Evolutionary conservation across 2,329 filamentous ascomycete genomes (phyloP).

Genomic region (Helminthosporium solani): DNA sequence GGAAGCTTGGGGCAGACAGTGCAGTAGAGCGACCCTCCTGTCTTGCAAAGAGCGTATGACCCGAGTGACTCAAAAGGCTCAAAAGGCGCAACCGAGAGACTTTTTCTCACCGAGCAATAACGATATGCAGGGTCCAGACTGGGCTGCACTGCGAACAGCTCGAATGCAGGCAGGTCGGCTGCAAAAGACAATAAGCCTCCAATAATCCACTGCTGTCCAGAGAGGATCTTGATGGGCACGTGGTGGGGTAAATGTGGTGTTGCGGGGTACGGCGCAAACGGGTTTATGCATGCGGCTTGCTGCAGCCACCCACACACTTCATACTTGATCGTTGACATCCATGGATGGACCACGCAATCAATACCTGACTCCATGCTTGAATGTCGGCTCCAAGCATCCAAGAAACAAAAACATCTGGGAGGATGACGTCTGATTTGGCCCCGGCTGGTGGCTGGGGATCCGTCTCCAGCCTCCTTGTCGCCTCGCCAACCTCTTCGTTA

Average conservation of each 20-base stretch:
- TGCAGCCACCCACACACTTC: not conserved
- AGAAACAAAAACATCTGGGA: not conserved
- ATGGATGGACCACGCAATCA: conserved; percentile 12
- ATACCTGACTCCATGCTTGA: not conserved
- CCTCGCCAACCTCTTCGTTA: conserved; percentile 36
- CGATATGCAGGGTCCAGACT: conserved; percentile 22
- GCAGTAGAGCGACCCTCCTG: conserved; percentile 5
- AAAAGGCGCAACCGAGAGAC: conserved; percentile 12
- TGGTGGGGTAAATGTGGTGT: conserved; percentile 23
- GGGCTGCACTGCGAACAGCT: conserved; percentile 12
- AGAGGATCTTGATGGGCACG: conserved; percentile 2
- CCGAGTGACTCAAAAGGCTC: conserved; percentile 20
- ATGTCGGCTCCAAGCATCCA: not conserved
- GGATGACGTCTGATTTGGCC: conserved; percentile 9
- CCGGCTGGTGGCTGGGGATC: conserved; percentile 27
- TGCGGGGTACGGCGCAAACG: conserved; percentile 20
- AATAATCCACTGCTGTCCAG: conserved; percentile 2
- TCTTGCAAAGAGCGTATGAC: conserved; percentile 24
- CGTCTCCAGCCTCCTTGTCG: conserved; percentile 24
- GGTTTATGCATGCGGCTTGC: conserved; percentile 6
- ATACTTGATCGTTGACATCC: not conserved
- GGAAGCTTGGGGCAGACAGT: conserved; percentile 2
- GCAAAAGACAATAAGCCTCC: conserved; percentile 26
- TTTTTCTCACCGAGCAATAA: conserved; percentile 2
- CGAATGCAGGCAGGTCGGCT: conserved; percentile 6